A percentile compares a stretch with the other conserved stretches of the same genome.
Evolutionary conservation across 306 rosid genomes (phyloP).

Genomic region (Medicago ruthenica): DNA sequence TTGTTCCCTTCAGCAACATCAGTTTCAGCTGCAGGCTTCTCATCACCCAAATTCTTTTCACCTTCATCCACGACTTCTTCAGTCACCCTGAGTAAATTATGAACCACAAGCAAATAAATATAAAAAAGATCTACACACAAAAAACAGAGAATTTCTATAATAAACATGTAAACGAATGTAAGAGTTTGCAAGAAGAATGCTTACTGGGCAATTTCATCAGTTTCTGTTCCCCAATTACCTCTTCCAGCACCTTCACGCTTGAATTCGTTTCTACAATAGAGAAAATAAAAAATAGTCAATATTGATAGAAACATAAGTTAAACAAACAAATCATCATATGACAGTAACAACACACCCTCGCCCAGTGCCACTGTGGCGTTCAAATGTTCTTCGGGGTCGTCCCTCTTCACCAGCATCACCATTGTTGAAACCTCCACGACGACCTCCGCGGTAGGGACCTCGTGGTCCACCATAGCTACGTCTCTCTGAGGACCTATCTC

Average conservation of each 20-base stretch:
- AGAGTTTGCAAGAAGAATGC: neutral
- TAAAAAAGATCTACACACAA: neutral
- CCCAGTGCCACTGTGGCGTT: conserved; percentile 95
- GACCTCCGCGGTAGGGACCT: conserved; percentile 70
- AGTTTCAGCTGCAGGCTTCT: conserved; percentile 67
- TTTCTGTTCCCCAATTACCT: conserved; percentile 90
- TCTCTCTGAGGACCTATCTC: conserved; percentile 67
- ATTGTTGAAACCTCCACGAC: conserved; percentile 77
- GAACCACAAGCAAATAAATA: neutral
- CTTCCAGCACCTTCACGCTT: conserved; percentile 92
- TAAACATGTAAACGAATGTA: neutral
- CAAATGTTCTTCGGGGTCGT: conserved; percentile 70
- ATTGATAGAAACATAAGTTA: neutral
- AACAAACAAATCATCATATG: neutral
- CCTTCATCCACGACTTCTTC: conserved; percentile 66
- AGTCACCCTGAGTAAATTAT: conserved; percentile 54
- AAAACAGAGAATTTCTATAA: neutral
- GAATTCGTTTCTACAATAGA: conserved; percentile 65
- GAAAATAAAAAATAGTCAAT: neutral
- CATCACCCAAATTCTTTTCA: conserved; percentile 70
- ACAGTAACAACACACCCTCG: conserved; percentile 61
- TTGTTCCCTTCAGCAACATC: conserved; percentile 67
- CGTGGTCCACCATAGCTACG: conserved; percentile 75
- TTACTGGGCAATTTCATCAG: conserved; percentile 77
- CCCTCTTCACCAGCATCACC: conserved; percentile 83